Evolutionary conservation across 306 rosid genomes (phyloP).

Genomic region (Vachellia pachyceras): DNA sequence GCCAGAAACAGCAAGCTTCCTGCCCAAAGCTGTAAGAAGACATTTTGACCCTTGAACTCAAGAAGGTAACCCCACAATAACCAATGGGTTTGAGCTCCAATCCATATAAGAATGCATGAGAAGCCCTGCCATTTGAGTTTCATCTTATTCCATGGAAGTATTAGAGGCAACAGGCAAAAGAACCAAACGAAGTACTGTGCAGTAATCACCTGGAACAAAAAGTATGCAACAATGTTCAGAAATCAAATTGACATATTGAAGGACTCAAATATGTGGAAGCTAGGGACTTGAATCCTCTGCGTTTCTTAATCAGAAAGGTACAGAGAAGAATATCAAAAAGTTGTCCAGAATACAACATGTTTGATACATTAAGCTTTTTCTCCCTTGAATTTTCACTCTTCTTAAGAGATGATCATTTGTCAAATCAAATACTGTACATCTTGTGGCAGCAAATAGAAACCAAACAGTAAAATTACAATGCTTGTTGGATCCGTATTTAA

Average conservation of each 20-base stretch:
- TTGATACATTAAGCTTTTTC: background rate
- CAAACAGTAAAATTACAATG: background rate
- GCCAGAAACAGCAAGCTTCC: slow-evolving; percentile 82
- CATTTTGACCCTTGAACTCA: slow-evolving; percentile 91
- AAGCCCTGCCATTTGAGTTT: slow-evolving; percentile 81
- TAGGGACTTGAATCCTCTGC: background rate
- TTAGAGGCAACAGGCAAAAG: slow-evolving; percentile 86
- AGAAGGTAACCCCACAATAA: slow-evolving; percentile 91
- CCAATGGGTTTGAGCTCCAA: slow-evolving; percentile 87
- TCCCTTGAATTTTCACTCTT: background rate
- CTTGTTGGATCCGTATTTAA: background rate
- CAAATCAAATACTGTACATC: background rate
- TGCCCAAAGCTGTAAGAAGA: slow-evolving; percentile 78
- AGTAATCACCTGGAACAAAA: slow-evolving; percentile 76
- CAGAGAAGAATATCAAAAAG: background rate
- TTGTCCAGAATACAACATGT: background rate
- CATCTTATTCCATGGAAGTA: slow-evolving; percentile 87
- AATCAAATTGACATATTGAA: slow-evolving; percentile 9
- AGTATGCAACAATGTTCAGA: slow-evolving; percentile 1
- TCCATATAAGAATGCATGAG: slow-evolving; percentile 66
- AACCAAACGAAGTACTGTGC: slow-evolving; percentile 98
- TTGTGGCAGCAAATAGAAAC: background rate
- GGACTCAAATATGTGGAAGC: slow-evolving; percentile 22
- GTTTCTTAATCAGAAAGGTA: background rate
- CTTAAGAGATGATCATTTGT: background rate